Evolutionary conservation across 192 early-diverging fungal genomes (phyloP).

Genomic region (Coemansia sp.): DNA sequence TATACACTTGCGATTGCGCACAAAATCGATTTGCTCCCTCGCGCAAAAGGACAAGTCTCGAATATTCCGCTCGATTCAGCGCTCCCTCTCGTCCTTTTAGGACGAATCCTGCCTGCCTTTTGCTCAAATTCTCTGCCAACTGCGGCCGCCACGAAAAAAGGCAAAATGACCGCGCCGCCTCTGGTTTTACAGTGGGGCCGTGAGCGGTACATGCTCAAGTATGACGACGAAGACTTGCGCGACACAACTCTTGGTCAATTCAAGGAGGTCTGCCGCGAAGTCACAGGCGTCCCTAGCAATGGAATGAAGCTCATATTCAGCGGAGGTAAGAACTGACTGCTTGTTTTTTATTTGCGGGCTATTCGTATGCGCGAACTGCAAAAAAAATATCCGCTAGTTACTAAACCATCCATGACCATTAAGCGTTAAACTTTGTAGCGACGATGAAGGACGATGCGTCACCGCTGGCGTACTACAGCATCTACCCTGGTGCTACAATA

Average conservation of each 20-base stretch:
- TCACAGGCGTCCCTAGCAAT: constrained; percentile 76
- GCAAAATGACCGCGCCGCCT: constrained; percentile 53
- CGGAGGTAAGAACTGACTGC: constrained; percentile 62
- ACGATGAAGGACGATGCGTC: constrained; percentile 78
- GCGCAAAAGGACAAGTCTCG: constrained; percentile 8
- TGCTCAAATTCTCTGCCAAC: constrained; percentile 9
- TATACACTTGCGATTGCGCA: background rate
- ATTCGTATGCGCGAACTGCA: background rate
- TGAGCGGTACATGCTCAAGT: constrained; percentile 54
- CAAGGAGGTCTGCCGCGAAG: constrained; percentile 70
- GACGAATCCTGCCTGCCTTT: constrained; percentile 29
- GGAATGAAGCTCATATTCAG: constrained; percentile 73
- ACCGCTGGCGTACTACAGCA: constrained; percentile 69
- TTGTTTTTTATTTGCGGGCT: background rate
- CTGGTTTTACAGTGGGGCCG: constrained; percentile 56
- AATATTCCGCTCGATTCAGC: constrained; percentile 40
- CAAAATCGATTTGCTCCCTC: background rate
- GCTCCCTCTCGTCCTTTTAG: constrained; percentile 40
- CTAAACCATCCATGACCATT: background rate
- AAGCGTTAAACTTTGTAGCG: constrained; percentile 40
- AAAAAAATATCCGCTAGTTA: background rate
- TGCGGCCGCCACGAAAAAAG: constrained; percentile 7
- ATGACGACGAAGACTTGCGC: constrained; percentile 49
- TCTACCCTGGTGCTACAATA: constrained; percentile 73
- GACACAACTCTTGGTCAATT: constrained; percentile 72